A percentile compares a stretch with the other conserved stretches of the same genome.
These are phyloP conservation scores for Mariannaea elegans DNA, from an alignment of 2,329 filamentous ascomycete genomes.

Conservation along the genomic window DNA sequence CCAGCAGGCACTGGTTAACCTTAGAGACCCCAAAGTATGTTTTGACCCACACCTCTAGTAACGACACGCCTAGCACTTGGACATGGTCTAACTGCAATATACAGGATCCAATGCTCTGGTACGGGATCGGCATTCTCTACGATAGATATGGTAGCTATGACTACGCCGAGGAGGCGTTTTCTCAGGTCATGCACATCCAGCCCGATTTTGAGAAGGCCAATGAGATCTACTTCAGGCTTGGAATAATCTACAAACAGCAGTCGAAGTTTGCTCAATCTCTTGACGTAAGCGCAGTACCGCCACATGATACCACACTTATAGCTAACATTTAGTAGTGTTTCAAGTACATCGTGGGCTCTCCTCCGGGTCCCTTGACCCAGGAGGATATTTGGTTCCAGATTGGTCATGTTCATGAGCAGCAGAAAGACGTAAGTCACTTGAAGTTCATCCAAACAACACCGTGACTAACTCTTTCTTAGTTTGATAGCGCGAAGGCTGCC, in stretches of 20 bases:
- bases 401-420: slow-evolving; percentile 97
- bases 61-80: background rate
- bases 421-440: slow-evolving; percentile 85
- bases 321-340: slow-evolving; percentile 74
- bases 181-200: slow-evolving; percentile 98
- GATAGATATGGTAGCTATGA: slow-evolving; percentile 96
- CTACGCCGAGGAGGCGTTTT: slow-evolving; percentile 97
- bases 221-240: slow-evolving; percentile 97
- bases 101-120: slow-evolving; percentile 96
- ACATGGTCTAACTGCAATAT: slow-evolving; percentile 20
- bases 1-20: slow-evolving; percentile 91
- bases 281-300: slow-evolving; percentile 69
- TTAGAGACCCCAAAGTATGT: slow-evolving; percentile 88
- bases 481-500: slow-evolving; percentile 89
- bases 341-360: slow-evolving; percentile 95
- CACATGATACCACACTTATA: background rate
- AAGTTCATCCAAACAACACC: background rate
- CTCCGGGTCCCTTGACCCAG: slow-evolving; percentile 90
- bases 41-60: background rate
- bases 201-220: slow-evolving; percentile 98
- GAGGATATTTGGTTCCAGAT: slow-evolving; percentile 99
- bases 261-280: slow-evolving; percentile 92
- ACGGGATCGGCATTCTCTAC: slow-evolving; percentile 97
- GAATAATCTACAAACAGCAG: slow-evolving; percentile 99
- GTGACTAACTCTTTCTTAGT: slow-evolving; percentile 66